Percentiles rank a stretch among this genome's conserved stretches.
Evolutionary conservation across 352 stramenopile species (phyloP).

Genomic region (Phytophthora hybrid): DNA sequence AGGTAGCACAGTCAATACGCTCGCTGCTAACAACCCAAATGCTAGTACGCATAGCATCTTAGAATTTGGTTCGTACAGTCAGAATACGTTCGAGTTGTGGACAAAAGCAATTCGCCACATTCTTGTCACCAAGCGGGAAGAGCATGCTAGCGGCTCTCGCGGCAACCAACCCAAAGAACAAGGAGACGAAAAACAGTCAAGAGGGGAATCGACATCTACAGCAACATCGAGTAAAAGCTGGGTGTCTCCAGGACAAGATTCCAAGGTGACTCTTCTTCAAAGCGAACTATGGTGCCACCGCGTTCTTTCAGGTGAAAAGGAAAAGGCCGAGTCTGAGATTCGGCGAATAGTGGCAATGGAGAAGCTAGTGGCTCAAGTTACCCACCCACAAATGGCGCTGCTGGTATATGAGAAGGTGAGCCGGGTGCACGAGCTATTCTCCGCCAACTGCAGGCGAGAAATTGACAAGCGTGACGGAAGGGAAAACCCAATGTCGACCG

Average conservation of each 20-base stretch:
- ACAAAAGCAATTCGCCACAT: constrained; percentile 84
- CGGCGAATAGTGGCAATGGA: constrained; percentile 87
- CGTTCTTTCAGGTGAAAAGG: constrained; percentile 79
- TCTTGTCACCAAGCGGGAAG: constrained; percentile 62
- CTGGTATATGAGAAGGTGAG: constrained; percentile 91
- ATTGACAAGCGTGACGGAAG: constrained; percentile 66
- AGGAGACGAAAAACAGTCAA: constrained; percentile 20
- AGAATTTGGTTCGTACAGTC: constrained; percentile 83
- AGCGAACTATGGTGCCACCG: constrained; percentile 90
- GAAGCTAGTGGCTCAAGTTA: constrained; percentile 84
- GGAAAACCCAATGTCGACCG: constrained; percentile 50
- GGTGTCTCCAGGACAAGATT: constrained; percentile 87
- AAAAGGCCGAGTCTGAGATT: constrained; percentile 87
- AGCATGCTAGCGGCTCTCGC: constrained; percentile 24
- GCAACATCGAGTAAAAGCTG: constrained; percentile 38
- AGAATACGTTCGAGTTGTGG: constrained; percentile 89
- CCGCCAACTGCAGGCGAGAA: constrained; percentile 80
- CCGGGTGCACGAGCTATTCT: constrained; percentile 87
- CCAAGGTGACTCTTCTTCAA: constrained; percentile 81
- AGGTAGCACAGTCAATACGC: constrained; percentile 51
- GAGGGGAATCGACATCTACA: not conserved
- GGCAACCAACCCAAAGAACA: constrained; percentile 34
- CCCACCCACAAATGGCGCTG: constrained; percentile 80
- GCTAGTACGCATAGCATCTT: constrained; percentile 72
- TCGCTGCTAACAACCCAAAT: constrained; percentile 63